phyloP scores from a whole-genome alignment of 306 rosid genomes.

The Castanospermum australe region DNA sequence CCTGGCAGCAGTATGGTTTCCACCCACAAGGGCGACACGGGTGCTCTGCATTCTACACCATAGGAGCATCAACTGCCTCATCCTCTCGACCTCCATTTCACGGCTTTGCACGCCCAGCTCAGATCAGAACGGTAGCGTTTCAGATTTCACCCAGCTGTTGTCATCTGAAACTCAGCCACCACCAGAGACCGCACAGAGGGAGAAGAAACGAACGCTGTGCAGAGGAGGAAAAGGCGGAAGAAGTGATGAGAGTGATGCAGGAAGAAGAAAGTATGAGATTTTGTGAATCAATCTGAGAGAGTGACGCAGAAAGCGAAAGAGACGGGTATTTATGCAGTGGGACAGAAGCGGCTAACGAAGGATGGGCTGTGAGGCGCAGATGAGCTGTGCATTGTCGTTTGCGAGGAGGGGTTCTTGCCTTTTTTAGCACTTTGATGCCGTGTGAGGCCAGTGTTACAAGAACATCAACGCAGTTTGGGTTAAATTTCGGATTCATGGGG shows the following conservation, averaged over 20 bases:
- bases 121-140: neutral
- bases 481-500: neutral
- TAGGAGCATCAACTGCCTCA: constrained; percentile 42
- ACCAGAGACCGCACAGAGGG: neutral
- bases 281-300: neutral
- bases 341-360: neutral
- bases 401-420: neutral
- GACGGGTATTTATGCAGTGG: neutral
- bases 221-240: no score
- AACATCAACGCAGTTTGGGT: neutral
- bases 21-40: constrained; percentile 74
- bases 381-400: neutral
- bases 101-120: neutral
- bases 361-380: neutral
- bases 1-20: constrained; percentile 75
- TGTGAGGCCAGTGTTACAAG: neutral
- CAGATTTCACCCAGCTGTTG: constrained; percentile 23
- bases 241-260: no score
- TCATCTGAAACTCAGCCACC: constrained; percentile 30
- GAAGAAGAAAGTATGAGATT: neutral
- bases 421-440: neutral
- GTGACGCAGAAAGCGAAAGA: neutral
- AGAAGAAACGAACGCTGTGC: no score
- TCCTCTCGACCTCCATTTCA: constrained; percentile 57
- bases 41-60: constrained; percentile 50